phyloP scores from a whole-genome alignment of 331 rosid species.

The Telfairia occidentalis region DNA sequence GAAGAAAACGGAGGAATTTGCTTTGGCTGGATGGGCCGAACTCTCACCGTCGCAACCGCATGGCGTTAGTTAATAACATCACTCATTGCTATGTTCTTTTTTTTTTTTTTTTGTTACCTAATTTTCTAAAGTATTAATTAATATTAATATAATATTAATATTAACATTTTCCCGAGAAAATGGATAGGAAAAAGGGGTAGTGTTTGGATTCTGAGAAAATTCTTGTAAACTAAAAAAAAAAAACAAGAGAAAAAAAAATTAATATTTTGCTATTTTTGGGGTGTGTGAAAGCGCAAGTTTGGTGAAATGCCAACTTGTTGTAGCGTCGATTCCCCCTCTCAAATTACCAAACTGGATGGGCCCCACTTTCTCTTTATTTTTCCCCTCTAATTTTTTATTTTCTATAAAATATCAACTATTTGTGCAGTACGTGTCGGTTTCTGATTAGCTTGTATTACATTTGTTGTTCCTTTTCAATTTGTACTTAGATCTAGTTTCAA shows the following conservation, averaged over 20 bases:
- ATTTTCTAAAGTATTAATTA: constrained; percentile 24
- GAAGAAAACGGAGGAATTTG: constrained; percentile 72
- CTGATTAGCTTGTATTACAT: not conserved
- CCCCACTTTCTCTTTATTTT: not conserved
- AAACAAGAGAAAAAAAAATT: not conserved
- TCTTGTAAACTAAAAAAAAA: constrained; percentile 7
- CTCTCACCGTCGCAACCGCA: constrained; percentile 83
- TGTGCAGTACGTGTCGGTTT: not conserved
- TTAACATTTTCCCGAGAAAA: constrained; percentile 50
- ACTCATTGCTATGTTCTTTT: constrained; percentile 8
- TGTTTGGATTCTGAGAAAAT: constrained; percentile 46
- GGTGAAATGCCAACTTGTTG: constrained; percentile 41
- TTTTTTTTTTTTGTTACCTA: not conserved
- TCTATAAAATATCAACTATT: not conserved
- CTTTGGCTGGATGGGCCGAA: constrained; percentile 79
- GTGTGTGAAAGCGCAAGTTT: constrained; percentile 31
- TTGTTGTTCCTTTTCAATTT: not conserved
- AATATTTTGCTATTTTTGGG: constrained; percentile 13
- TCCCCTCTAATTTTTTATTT: not conserved
- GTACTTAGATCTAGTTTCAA: no score
- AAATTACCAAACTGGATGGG: constrained; percentile 3
- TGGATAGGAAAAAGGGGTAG: constrained; percentile 5
- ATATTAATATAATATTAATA: constrained; percentile 22
- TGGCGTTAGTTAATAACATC: constrained; percentile 63
- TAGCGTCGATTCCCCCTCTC: constrained; percentile 8